Evolutionary conservation across 768 basidiomycete genomes (phyloP).

Genomic region (Trametes maxima): DNA sequence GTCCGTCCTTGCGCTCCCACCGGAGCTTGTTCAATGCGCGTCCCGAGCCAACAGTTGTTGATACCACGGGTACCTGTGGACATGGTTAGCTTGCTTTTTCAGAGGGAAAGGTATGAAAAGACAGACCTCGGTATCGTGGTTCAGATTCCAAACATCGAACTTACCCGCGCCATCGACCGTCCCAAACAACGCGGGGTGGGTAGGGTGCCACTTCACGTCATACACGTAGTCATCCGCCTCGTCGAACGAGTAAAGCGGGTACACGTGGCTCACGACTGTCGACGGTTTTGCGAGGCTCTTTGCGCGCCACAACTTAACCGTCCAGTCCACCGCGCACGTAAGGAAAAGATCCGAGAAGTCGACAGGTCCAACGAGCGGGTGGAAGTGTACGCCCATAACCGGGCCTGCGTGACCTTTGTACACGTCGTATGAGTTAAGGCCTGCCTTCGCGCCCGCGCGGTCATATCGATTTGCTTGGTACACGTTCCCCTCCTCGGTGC

Average conservation of each 20-base stretch:
- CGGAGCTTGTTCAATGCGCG: slow-evolving; percentile 93
- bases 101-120: neutral
- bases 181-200: slow-evolving; percentile 92
- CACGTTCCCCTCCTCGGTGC: slow-evolving; percentile 96
- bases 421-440: slow-evolving; percentile 89
- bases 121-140: slow-evolving; percentile 92
- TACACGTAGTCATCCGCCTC: slow-evolving; percentile 99
- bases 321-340: slow-evolving; percentile 95
- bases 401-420: slow-evolving; percentile 94
- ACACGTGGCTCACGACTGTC: slow-evolving; percentile 52
- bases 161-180: slow-evolving; percentile 93
- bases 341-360: slow-evolving; percentile 97
- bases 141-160: slow-evolving; percentile 98
- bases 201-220: slow-evolving; percentile 97
- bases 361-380: slow-evolving; percentile 86
- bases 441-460: slow-evolving; percentile 95
- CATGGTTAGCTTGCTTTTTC: neutral
- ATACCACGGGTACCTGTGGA: slow-evolving; percentile 85
- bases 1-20: slow-evolving; percentile 94
- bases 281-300: slow-evolving; percentile 77
- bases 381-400: slow-evolving; percentile 93
- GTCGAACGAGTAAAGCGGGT: slow-evolving; percentile 91
- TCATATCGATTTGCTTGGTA: slow-evolving; percentile 98
- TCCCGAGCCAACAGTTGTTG: slow-evolving; percentile 75
- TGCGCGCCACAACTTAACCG: slow-evolving; percentile 94